Percentiles rank a stretch among this genome's conserved stretches.
phyloP scores from a whole-genome alignment of 176 grass and related monocot genomes.

The Aegilops umbellulata region DNA sequence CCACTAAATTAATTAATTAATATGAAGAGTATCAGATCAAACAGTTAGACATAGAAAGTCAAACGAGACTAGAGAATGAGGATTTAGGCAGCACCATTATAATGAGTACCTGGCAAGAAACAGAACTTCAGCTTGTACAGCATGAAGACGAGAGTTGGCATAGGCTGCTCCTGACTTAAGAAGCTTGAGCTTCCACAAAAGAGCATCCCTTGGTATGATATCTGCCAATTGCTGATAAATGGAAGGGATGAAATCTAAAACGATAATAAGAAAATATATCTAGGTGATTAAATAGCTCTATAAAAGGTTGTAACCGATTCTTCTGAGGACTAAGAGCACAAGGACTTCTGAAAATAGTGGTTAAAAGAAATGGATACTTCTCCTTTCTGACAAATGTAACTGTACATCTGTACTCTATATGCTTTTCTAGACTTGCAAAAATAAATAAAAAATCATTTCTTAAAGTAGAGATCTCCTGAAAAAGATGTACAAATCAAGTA shows the following conservation, averaged over 20 bases:
- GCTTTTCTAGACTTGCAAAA: background rate
- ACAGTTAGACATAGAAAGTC: background rate
- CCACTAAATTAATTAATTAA: conserved; percentile 48
- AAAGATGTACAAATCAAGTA: background rate
- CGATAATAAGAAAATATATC: background rate
- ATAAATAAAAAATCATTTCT: background rate
- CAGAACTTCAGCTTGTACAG: conserved; percentile 83
- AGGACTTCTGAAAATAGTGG: background rate
- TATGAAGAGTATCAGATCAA: conserved; percentile 17
- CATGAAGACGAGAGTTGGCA: conserved; percentile 85
- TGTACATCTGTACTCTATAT: background rate
- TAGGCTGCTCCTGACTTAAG: conserved; percentile 86
- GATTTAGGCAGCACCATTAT: background rate
- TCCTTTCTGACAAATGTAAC: background rate
- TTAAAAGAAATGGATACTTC: background rate
- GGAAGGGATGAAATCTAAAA: conserved; percentile 11
- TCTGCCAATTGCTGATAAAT: conserved; percentile 67
- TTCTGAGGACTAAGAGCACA: background rate
- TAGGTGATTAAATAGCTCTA: background rate
- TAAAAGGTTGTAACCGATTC: conserved; percentile 1
- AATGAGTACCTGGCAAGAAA: conserved; percentile 77
- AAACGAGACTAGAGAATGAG: background rate
- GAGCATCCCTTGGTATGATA: conserved; percentile 88
- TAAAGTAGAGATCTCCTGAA: background rate
- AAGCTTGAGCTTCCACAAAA: conserved; percentile 91